phyloP scores from a whole-genome alignment of 2,329 filamentous ascomycete species.

The Plectosphaerella sp. region DNA sequence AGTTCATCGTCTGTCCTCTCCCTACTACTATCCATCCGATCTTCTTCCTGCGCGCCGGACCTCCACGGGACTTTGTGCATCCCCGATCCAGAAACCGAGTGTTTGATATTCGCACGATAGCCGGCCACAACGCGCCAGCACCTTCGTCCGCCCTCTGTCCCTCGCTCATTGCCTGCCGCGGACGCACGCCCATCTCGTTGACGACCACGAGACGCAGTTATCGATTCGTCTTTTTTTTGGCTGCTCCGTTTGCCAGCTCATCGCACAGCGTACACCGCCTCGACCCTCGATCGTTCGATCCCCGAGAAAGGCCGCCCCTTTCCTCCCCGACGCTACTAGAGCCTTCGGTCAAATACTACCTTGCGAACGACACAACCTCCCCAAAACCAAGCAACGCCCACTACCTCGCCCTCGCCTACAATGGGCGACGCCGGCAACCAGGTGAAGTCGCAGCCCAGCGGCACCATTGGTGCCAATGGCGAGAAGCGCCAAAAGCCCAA shows the following conservation, averaged over 20 bases:
- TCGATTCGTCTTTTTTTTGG: too few species aligned
- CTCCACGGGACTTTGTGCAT: not conserved
- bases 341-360: too few species aligned
- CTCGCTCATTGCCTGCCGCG: not conserved
- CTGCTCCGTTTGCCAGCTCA: too few species aligned
- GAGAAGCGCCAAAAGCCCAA: constrained; percentile 11
- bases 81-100: too few species aligned
- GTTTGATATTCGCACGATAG: too few species aligned
- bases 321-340: not conserved
- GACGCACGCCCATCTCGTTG: not conserved
- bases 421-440: constrained; percentile 10
- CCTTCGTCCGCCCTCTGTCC: not conserved
- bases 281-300: too few species aligned
- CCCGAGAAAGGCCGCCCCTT: not conserved
- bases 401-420: not conserved
- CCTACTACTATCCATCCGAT: not conserved
- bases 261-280: too few species aligned
- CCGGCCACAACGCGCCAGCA: not conserved
- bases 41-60: not conserved
- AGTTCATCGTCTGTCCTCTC: not conserved
- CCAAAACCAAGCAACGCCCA: too few species aligned
- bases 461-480: constrained; percentile 3
- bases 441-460: constrained; percentile 4
- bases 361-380: too few species aligned
- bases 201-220: too few species aligned